Evolutionary conservation across 345 rosid genomes (phyloP), one percentile per base, ranked within the genome.

Genomic region (Eucalyptus paniculata): DNA sequence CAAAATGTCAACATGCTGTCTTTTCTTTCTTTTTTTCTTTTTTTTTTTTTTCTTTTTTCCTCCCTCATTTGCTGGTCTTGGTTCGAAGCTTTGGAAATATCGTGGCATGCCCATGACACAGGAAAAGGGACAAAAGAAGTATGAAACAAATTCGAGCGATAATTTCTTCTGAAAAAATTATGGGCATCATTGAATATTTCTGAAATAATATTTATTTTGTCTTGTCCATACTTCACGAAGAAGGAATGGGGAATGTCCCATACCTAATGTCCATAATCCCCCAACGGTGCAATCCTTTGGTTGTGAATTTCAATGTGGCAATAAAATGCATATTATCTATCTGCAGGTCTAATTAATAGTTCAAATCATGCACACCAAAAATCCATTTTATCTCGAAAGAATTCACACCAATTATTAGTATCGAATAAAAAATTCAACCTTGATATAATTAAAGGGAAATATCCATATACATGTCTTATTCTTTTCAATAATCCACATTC

Each of bases 11-110:
- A 69, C 81, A 50, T 50, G 18, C 51, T 50, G 17, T 50, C 51
- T 18, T n/a, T 65, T 67, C 51, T 18, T n/a, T 65, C n/a, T 30
- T 15, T 62, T 6, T n/a, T 12, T 15, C 15, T 32, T 16, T 3
- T 7, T 32, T 3, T 4, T 3, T 3, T 8, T 32, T 9, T 5
- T 9, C 1, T 3, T 3, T 18, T 9, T 19, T 9, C 0, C 6
- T 2, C 40, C 23, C 42, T 32, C 80, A 4, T 19, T 32, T 67
- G 80, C 81, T 32, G 9, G 42, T 28, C 67, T 12, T 60, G 67
- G 6, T 12, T 65, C 9, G 72, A 65, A n/a, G 37, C 16, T 65
- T 32, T 72, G 45, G 44, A 19, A 72, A 37, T 37, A 72, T 37
- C 44, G 19, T 72, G 45, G 82, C 82, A 34, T n/a, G 45, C 45